Evolutionary conservation across 169 alveolate species (phyloP), one percentile per base, ranked within the genome.

Genomic region (Plasmodium knowlesi): DNA sequence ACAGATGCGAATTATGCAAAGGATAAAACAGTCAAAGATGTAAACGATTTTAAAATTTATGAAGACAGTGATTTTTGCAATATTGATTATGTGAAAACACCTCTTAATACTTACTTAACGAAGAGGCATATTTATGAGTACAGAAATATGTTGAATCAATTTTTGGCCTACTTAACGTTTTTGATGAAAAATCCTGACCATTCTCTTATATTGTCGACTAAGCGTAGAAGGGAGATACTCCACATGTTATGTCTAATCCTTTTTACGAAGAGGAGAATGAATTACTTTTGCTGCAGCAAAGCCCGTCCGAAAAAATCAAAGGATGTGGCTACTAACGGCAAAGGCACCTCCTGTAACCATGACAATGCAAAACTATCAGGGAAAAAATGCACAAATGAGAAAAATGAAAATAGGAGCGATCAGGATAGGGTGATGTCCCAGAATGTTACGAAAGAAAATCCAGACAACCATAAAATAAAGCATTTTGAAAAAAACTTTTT

Each of bases 41-140:
- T 81, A 12, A 34, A 88, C 50, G 83, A 88, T 78, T 88, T 88
- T 78, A 91, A 91, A 91, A 91, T 72, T 5, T 91, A 91, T 71
- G 82, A 80, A 46, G 92, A 91, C 14, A 46, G 53, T 16, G 91
- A 91, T 82, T 82, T 91, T 71, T 34, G 41, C 30, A 50, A 91
- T 78, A 73, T 91, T 53, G 61, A 91, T 72, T 91, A 91, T 81
- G 78, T n/a, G 10, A 82, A 82, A 67, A 91, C 95, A 3, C 95
- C 95, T 12, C 84, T 91, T 30, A 91, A 91, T 53, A 91, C 95
- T 10, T 91, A 91, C 71, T 71, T 91, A 82, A 91, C 95, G 3
- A 91, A 91, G 76, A 91, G 61, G 57, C 53, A 80, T 41, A 82
- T 91, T 41, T 91, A 82, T 41, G 90, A 76, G 76, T 91, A 82